Conservation (phyloP, 202 grass and related monocot genomes). For the Bolboschoenoplectus hybrid region DNA sequence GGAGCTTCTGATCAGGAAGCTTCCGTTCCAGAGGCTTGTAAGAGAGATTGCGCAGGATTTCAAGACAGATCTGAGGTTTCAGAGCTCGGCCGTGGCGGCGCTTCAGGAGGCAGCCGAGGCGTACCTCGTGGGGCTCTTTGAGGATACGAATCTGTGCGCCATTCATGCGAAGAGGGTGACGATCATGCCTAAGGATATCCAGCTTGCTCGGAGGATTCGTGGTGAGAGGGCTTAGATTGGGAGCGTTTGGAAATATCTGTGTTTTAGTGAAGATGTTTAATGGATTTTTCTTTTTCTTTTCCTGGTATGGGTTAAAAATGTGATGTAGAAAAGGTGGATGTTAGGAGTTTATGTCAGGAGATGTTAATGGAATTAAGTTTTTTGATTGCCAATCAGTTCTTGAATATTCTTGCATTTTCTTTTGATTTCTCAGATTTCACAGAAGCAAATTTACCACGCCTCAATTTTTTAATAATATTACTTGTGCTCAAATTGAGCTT, state of each 20-base stretch:
- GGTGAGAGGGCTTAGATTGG: slow-evolving; percentile 68
- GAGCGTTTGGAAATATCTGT: background rate
- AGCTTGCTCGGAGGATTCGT: slow-evolving; percentile 83
- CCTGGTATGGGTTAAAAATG: background rate
- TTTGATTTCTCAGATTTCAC: background rate
- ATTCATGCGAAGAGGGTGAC: slow-evolving; percentile 91
- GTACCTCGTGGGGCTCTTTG: slow-evolving; percentile 85
- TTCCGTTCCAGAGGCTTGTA: slow-evolving; percentile 72
- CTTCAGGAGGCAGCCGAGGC: slow-evolving; percentile 88
- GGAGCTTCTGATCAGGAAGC: slow-evolving; percentile 90
- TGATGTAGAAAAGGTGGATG: slow-evolving; percentile 25
- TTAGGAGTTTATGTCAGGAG: background rate
- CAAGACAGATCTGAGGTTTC: slow-evolving; percentile 86
- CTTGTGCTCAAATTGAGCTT: background rate
- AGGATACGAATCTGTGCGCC: slow-evolving; percentile 91
- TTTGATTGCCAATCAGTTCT: background rate
- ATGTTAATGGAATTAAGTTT: slow-evolving; percentile 18
- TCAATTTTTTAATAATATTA: background rate
- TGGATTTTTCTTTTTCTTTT: background rate
- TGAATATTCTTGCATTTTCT: slow-evolving; percentile 2
- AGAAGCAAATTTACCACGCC: too few relatives aligned
- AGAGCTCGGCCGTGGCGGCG: slow-evolving; percentile 64
- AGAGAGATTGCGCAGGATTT: slow-evolving; percentile 91
- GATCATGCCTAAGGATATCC: slow-evolving; percentile 98
- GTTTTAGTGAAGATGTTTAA: background rate